Evolutionary conservation across 2,329 filamentous ascomycete genomes (phyloP).

Genomic region (Graphiopsis chlorocephala): DNA sequence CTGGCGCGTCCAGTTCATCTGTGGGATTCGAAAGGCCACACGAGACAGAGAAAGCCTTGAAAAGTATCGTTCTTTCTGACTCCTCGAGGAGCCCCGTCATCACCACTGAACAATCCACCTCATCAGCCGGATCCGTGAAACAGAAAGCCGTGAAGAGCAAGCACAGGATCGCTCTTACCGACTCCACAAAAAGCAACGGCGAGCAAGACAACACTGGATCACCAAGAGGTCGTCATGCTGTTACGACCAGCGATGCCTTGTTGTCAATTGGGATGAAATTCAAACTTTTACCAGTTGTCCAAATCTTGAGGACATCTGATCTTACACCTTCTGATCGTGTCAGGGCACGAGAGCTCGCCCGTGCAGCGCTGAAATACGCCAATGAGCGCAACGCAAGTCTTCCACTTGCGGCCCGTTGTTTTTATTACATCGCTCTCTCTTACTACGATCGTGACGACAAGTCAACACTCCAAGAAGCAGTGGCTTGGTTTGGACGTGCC

Average conservation of each 20-base stretch:
- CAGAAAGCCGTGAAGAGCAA: not conserved
- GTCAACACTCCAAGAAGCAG: not conserved
- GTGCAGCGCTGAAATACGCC: not conserved
- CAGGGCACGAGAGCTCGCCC: not conserved
- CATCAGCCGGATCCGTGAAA: not conserved
- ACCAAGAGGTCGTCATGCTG: not conserved
- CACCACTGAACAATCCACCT: not conserved
- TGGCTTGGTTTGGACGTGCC: slow-evolving; percentile 8
- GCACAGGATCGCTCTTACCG: not conserved
- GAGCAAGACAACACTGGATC: not conserved
- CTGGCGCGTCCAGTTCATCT: not conserved
- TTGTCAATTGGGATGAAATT: not conserved
- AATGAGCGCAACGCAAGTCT: not conserved
- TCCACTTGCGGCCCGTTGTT: not conserved
- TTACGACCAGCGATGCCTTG: not conserved
- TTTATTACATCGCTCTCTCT: slow-evolving; percentile 1
- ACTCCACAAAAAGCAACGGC: not conserved
- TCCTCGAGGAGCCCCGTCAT: not conserved
- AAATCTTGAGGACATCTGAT: not conserved
- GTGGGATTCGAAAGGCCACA: not conserved
- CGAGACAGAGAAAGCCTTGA: not conserved
- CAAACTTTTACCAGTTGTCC: not conserved
- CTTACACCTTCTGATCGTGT: not conserved
- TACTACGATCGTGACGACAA: not conserved
- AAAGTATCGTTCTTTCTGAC: not conserved